These are phyloP conservation scores for Coemansia reversa DNA, from an alignment of 192 early-diverging fungal genomes.

Conservation along the genomic window DNA sequence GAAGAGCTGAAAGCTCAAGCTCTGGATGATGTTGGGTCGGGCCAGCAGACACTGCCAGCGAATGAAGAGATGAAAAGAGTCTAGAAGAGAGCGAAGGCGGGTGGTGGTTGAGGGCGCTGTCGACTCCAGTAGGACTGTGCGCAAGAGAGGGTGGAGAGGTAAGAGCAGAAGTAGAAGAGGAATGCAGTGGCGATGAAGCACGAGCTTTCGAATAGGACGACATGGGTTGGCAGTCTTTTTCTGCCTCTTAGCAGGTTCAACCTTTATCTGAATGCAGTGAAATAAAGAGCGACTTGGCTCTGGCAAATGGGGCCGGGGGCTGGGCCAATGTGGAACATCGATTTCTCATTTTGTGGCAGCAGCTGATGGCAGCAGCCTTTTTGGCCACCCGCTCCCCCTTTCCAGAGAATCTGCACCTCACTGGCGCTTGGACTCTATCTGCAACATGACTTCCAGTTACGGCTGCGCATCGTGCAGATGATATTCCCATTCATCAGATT, in stretches of 20 bases:
- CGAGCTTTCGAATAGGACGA: not conserved
- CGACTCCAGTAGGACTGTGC: not conserved
- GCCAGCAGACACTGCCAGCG: not conserved
- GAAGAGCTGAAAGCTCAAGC: conserved; percentile 18
- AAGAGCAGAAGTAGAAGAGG: conserved; percentile 15
- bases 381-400: not conserved
- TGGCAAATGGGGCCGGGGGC: not conserved
- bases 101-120: not conserved
- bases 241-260: not conserved
- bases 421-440: not conserved
- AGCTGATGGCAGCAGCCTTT: not conserved
- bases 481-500: not conserved
- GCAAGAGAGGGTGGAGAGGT: conserved; percentile 9
- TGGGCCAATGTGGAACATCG: not conserved
- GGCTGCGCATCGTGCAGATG: too few relatives aligned
- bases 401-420: not conserved
- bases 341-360: not conserved
- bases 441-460: too few relatives aligned
- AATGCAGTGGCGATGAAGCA: conserved; percentile 3
- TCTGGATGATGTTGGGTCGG: not conserved
- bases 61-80: conserved; percentile 4
- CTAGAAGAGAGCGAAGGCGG: conserved; percentile 6
- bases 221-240: conserved; percentile 5
- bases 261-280: not conserved
- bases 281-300: not conserved